A percentile compares a stretch with the other conserved stretches of the same genome.
Conservation (phyloP, 2,329 filamentous ascomycete species). For the Purpureocillium takamizusanense region DNA sequence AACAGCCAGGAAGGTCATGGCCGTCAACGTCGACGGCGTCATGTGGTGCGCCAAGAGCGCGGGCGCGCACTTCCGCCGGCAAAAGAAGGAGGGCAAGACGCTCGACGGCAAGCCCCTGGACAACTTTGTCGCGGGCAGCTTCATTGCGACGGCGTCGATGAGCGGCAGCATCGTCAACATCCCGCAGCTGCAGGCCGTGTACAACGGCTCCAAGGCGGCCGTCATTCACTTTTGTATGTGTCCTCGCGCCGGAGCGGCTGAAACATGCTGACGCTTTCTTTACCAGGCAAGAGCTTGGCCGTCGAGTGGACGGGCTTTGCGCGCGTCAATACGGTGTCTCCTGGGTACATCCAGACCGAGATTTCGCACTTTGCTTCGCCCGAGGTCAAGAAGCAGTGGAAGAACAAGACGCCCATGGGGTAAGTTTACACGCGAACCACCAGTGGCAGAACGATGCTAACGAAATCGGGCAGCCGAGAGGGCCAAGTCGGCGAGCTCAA, state of each 20-base stretch:
- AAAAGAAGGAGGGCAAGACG: slow-evolving; percentile 59
- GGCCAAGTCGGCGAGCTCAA: slow-evolving; percentile 68
- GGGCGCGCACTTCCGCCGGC: slow-evolving; percentile 59
- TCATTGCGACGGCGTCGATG: slow-evolving; percentile 73
- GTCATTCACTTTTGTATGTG: slow-evolving; percentile 46
- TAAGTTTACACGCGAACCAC: slow-evolving; percentile 19
- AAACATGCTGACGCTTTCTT: background rate
- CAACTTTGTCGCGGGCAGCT: slow-evolving; percentile 55
- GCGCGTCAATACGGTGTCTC: slow-evolving; percentile 62
- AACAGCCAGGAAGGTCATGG: slow-evolving; percentile 58
- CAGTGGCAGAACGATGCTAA: background rate
- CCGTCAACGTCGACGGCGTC: slow-evolving; percentile 65
- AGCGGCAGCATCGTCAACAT: slow-evolving; percentile 70
- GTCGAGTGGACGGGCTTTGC: slow-evolving; percentile 73
- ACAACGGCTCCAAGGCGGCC: slow-evolving; percentile 65
- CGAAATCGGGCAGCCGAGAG: slow-evolving; percentile 45
- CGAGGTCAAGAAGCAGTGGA: slow-evolving; percentile 65
- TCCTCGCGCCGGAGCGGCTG: background rate
- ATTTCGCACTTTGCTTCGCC: slow-evolving; percentile 55
- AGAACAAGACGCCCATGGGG: slow-evolving; percentile 72
- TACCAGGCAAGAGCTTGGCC: slow-evolving; percentile 49
- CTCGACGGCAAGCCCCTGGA: slow-evolving; percentile 52
- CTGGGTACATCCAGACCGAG: slow-evolving; percentile 69
- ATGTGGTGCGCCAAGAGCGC: slow-evolving; percentile 70
- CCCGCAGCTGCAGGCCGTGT: slow-evolving; percentile 64